phyloP scores from a whole-genome alignment of 352 stramenopile species.

The Globisporangium solare region DNA sequence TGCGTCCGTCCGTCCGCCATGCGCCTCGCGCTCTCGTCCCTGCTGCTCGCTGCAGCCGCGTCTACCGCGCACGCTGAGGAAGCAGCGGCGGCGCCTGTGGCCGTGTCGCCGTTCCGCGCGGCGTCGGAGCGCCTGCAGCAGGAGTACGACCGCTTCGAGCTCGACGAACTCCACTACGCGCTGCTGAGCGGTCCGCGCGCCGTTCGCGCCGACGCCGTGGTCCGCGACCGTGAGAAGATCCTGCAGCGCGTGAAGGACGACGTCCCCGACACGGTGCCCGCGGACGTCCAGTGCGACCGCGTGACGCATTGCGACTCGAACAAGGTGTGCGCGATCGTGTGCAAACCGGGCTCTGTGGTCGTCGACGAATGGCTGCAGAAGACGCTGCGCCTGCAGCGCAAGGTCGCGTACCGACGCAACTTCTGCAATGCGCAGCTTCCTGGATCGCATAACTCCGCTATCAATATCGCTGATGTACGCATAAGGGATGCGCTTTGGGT shows the following conservation, averaged over 20 bases:
- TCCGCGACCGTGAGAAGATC: slow-evolving; percentile 26
- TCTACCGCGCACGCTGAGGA: background rate
- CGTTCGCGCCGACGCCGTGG: slow-evolving; percentile 8
- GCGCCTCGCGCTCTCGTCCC: slow-evolving; percentile 4
- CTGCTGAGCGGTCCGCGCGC: slow-evolving; percentile 6
- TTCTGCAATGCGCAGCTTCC: slow-evolving; percentile 55
- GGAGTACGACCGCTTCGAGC: slow-evolving; percentile 17
- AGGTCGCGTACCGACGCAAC: slow-evolving; percentile 38
- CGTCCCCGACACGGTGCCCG: slow-evolving; percentile 63
- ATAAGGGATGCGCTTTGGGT: background rate
- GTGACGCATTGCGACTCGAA: slow-evolving; percentile 44
- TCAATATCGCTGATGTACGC: slow-evolving; percentile 44
- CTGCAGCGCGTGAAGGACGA: slow-evolving; percentile 25
- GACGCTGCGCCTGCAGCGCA: slow-evolving; percentile 35
- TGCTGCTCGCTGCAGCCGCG: background rate
- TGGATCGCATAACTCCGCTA: slow-evolving; percentile 62
- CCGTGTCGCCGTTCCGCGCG: slow-evolving; percentile 12
- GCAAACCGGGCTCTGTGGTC: slow-evolving; percentile 39
- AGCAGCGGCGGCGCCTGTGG: background rate
- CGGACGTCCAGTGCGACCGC: slow-evolving; percentile 42
- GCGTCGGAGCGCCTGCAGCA: slow-evolving; percentile 12
- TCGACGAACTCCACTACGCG: slow-evolving; percentile 10
- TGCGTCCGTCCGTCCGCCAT: background rate
- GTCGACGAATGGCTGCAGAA: slow-evolving; percentile 30
- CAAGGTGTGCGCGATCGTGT: slow-evolving; percentile 51